Conservation (phyloP, 2,329 filamentous ascomycete species). For the Cladosporium sp. region DNA sequence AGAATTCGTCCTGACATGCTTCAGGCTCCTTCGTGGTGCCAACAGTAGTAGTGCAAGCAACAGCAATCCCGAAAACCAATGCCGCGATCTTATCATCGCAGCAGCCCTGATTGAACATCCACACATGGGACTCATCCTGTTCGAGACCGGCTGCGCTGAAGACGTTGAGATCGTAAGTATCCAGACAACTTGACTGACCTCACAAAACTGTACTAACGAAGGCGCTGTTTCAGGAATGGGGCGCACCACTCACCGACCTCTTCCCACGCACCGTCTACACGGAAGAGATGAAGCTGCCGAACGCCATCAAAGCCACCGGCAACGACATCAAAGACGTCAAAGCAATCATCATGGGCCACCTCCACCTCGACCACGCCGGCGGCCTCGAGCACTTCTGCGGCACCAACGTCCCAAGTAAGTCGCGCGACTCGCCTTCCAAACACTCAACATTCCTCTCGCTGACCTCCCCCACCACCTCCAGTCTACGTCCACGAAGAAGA, state of each 20-base stretch:
- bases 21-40: slow-evolving; percentile 28
- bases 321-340: slow-evolving; percentile 32
- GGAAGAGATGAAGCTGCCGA: neutral
- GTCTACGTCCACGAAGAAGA: slow-evolving; percentile 35
- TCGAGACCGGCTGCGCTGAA: slow-evolving; percentile 27
- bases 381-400: slow-evolving; percentile 31
- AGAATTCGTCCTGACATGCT: too few species aligned
- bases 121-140: slow-evolving; percentile 32
- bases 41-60: slow-evolving; percentile 26
- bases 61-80: slow-evolving; percentile 21
- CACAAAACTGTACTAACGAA: too few species aligned
- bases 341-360: slow-evolving; percentile 33
- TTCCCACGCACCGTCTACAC: slow-evolving; percentile 13
- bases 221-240: slow-evolving; percentile 13
- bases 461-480: slow-evolving; percentile 9
- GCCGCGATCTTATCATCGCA: slow-evolving; percentile 29
- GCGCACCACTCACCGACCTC: slow-evolving; percentile 16
- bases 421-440: neutral
- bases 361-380: slow-evolving; percentile 33
- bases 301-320: slow-evolving; percentile 8
- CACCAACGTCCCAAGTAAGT: slow-evolving; percentile 22
- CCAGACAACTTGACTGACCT: neutral
- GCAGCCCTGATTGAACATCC: slow-evolving; percentile 26
- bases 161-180: neutral
- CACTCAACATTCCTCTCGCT: neutral